Base-by-base conservation (phyloP, 2,329 filamentous ascomycete genomes). In the Aschersonia sp. region DNA sequence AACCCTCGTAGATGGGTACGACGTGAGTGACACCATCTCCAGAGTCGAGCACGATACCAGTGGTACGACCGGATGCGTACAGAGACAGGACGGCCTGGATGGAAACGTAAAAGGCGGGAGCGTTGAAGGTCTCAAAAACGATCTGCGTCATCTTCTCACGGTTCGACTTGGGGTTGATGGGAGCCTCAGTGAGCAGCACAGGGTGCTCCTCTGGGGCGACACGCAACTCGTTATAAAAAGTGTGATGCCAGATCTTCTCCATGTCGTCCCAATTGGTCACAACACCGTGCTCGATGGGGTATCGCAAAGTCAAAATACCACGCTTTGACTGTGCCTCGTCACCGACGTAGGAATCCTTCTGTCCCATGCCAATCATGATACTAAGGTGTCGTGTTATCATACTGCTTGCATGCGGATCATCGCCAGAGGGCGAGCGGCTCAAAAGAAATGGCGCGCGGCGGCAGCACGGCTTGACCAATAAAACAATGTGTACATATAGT, bases 61-160 rank as follows among this genome's bases (percentile, higher is more conserved):
- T 98, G 75, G 92, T 97, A 91, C 92, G 92, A 84, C 92, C 92
- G 66, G 92, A 98, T 64, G 92, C 92, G 78, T 98, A 98, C 71
- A 98, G 85, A 56, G 92, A 98, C 64, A 98, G 82, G 58, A 98
- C 92, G 69, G 92, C 92, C 82, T 97, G 91, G 73, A 98, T 98
- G 66, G 92, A 97, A 78, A 98, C 92, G 82, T 98, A 98, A 84
- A 98, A 97, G 62, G 92, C 92, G 61, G 92, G 92, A 64, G 92
- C 91, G 79, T 98, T 97, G 84, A 98, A 98, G 64, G 92, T 98
- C 84, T 98, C 92, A 79, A 98, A 98, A 71, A 98, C 89, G 59
- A 98, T 98, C 79, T 98, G 92, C 62, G 92, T 97, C 92, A 98
- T 98, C 89, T 98, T 98, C 82, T 98, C 92, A 84, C 92, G 87